Conservation (phyloP, 306 rosid species). For the Glycine soja region DNA sequence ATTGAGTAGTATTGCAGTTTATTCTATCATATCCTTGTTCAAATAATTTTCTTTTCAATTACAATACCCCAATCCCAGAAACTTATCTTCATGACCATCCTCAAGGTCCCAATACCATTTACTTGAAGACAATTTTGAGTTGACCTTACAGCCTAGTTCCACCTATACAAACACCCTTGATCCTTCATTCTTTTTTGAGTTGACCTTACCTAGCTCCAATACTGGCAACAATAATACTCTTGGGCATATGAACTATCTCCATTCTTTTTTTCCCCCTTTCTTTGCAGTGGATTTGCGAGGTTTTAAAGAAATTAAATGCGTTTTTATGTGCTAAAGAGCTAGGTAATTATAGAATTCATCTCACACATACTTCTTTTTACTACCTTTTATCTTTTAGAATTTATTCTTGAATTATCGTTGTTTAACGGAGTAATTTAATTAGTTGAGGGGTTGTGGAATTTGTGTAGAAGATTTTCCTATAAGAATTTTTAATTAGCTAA, state of each 20-base stretch:
- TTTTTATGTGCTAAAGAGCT: not conserved
- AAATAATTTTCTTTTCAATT: not conserved
- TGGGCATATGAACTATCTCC: not conserved
- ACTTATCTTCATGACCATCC: not conserved
- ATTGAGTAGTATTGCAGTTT: not conserved
- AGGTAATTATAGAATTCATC: not conserved
- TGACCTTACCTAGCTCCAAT: slow-evolving; percentile 1
- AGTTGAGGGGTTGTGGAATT: not conserved
- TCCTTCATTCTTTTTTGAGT: not conserved
- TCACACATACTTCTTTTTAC: not conserved
- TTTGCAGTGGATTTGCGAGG: not conserved
- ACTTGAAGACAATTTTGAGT: not conserved
- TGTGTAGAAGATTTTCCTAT: not conserved
- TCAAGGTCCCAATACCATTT: not conserved
- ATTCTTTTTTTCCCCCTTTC: slow-evolving; percentile 2
- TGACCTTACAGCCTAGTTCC: not conserved
- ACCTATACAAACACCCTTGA: not conserved
- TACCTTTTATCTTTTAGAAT: not conserved
- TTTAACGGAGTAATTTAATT: not conserved
- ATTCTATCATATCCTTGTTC: not conserved
- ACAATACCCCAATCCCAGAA: not conserved
- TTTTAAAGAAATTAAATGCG: not conserved
- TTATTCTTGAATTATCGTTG: not conserved
- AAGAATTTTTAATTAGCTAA: not conserved
- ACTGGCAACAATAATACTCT: slow-evolving; percentile 11